Base-by-base conservation (phyloP, 345 rosid species). In the Aethionema arabicum region DNA sequence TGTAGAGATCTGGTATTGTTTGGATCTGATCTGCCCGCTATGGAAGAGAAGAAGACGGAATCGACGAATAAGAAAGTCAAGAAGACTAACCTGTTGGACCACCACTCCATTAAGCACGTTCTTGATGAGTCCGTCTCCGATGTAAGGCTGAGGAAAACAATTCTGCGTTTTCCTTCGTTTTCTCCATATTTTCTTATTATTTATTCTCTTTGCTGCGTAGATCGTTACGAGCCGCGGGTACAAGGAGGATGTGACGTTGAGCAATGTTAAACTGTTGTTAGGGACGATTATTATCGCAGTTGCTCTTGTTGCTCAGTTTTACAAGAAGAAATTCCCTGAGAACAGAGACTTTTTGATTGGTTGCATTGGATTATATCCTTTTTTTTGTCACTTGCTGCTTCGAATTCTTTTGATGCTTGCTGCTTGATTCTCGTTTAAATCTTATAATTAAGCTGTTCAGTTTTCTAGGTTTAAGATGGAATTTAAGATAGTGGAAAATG, bases 261-360 rank as follows among this genome's bases (percentile, higher is more conserved):
- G 96, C 84, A 95, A 95, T 72, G 29, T 82, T 3, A 82, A 82
- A 49, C 43, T 95, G 85, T 55, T 85, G 32, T 43, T 90, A 55
- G 99, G 99, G 44, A 39, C 79, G 32, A 66, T 86, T 6, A 81
- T 90, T 31, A 87, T 95, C 51, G 67, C 56, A 2, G 83, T 90
- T 50, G 99, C 99, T 49, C 90, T 95, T 47, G 59, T 88, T 66
- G 97, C 97, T 46, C 99, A 95, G 80, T 95, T 95, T 63, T 95
- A 95, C 95, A 95, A 90, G 52, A 95, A 90, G 83, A 95, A 95
- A 68, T 95, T 95, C 74, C 97, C 97, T 1, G 95, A 95, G 82
- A 95, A 95, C 59, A 72, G 79, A 4, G 84, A 88, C 38, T 90
- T 90, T 69, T 71, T 90, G 78, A 86, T 95, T 63, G 85, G 69